phyloP scores from a whole-genome alignment of 805 yeast genomes.

The Groenewaldozyma salmanticensis region DNA sequence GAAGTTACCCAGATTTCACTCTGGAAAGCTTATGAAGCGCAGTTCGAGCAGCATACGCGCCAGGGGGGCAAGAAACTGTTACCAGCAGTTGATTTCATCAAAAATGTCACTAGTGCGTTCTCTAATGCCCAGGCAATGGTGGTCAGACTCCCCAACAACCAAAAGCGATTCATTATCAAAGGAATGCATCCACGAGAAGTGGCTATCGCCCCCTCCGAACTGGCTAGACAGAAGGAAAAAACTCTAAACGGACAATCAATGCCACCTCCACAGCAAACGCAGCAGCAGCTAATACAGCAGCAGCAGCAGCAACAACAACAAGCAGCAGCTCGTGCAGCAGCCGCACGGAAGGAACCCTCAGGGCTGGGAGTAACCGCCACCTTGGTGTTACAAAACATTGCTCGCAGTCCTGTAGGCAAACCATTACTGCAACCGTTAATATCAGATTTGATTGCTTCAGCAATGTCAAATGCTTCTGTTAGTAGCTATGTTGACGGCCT shows the following conservation, averaged over 20 bases:
- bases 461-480: slow-evolving; percentile 18
- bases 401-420: slow-evolving; percentile 21
- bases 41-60: slow-evolving; percentile 54
- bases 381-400: slow-evolving; percentile 29
- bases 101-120: slow-evolving; percentile 85
- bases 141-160: slow-evolving; percentile 50
- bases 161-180: slow-evolving; percentile 80
- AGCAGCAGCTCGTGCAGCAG: background rate
- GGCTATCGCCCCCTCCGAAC: slow-evolving; percentile 23
- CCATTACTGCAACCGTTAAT: slow-evolving; percentile 12
- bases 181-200: slow-evolving; percentile 79
- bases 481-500: slow-evolving; percentile 19
- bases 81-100: slow-evolving; percentile 95
- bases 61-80: slow-evolving; percentile 47
- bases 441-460: slow-evolving; percentile 17
- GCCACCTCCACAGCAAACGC: background rate
- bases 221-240: slow-evolving; percentile 1
- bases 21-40: slow-evolving; percentile 91
- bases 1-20: slow-evolving; percentile 92
- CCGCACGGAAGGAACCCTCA: slow-evolving; percentile 16
- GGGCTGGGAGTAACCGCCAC: slow-evolving; percentile 26
- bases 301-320: background rate
- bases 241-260: slow-evolving; percentile 3
- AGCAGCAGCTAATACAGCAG: background rate
- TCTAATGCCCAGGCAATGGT: slow-evolving; percentile 91